Base-by-base conservation (phyloP, 2,329 filamentous ascomycete species). In the Trichoderma sp. region DNA sequence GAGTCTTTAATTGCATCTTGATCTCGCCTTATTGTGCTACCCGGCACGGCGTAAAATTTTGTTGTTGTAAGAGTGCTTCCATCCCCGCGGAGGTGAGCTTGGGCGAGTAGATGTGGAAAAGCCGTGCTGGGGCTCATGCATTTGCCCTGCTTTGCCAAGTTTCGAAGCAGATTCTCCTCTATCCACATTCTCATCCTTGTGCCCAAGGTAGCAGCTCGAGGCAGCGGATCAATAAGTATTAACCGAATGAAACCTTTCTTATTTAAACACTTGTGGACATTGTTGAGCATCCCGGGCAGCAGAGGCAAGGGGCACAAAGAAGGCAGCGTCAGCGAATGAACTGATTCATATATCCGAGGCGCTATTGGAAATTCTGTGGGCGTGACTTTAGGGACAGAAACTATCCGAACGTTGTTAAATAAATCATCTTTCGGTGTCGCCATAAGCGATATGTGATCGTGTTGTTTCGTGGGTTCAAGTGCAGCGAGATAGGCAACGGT, bases 191-290 rank as follows among this genome's bases (percentile, higher is more conserved):
- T 81, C 74, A 92, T 79, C 1, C 80, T 79, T 0, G 87, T 87
- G 0, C 90, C 90, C 29, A 88, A 80, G 0, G 85, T 88, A 1
- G 81, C 78, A 4, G 84, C 79, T 0, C 85, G 80, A 0, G 90
- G 90, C 8, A 86, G 79, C 0, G 90, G 88, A 69, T 92, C 88
- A 71, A 92, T 86, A 21, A 92, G 78, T 0, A 85, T 85, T 19
- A 92, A 77, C 70, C 89, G 84, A 14, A 92, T 76, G 24, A 82
- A 80, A 1, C 89, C 89, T 0, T 84, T 83, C 0, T 84, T 82
- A 4, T 82, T 80, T 3, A 92, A 82, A 37, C 85, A 84, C 29
- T 84, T 84, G 74, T 87, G 81, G 72, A 90, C 85, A 70, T 86
- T 86, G 65, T 81, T 81, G 19, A 92, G 82, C 1, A 91, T 77